phyloP scores from a whole-genome alignment of 1,284 basidiomycete species.

The Ustilago curta region DNA sequence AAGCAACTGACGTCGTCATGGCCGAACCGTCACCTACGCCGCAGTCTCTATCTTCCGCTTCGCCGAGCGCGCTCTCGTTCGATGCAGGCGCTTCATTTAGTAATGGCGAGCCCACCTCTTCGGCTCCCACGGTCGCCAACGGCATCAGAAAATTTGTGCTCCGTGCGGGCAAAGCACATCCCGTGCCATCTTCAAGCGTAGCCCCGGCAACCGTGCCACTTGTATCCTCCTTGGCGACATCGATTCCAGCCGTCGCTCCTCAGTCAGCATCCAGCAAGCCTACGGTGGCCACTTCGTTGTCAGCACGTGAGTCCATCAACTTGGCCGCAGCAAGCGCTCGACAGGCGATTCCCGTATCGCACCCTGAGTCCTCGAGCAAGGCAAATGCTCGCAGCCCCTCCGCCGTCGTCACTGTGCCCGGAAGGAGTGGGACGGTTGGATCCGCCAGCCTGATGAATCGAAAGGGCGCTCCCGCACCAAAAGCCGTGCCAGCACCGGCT shows the following conservation, averaged over 20 bases:
- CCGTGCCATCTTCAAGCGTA: constrained; percentile 5
- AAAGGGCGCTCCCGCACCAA: not conserved
- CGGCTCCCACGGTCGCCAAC: constrained; percentile 18
- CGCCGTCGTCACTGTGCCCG: not conserved
- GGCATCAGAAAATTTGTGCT: constrained; percentile 34
- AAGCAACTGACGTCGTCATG: not conserved
- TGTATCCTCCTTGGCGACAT: not conserved
- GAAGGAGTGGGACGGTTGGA: not conserved
- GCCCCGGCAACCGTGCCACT: not conserved
- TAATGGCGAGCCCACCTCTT: not conserved
- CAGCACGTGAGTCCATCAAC: not conserved
- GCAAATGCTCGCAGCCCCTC: not conserved
- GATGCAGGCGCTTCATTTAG: not conserved
- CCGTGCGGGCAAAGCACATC: constrained; percentile 10
- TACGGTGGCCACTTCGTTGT: not conserved
- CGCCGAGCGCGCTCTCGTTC: not conserved
- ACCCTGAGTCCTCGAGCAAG: not conserved
- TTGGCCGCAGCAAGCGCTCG: not conserved
- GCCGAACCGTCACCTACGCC: not conserved
- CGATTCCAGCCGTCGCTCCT: not conserved
- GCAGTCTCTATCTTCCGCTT: not conserved
- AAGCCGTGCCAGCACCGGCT: not conserved
- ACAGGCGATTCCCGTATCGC: not conserved
- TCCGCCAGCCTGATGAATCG: not conserved
- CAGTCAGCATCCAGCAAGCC: not conserved